phyloP scores from a whole-genome alignment of 495 filamentous ascomycete species.

The Astrothelium macrocarpum region DNA sequence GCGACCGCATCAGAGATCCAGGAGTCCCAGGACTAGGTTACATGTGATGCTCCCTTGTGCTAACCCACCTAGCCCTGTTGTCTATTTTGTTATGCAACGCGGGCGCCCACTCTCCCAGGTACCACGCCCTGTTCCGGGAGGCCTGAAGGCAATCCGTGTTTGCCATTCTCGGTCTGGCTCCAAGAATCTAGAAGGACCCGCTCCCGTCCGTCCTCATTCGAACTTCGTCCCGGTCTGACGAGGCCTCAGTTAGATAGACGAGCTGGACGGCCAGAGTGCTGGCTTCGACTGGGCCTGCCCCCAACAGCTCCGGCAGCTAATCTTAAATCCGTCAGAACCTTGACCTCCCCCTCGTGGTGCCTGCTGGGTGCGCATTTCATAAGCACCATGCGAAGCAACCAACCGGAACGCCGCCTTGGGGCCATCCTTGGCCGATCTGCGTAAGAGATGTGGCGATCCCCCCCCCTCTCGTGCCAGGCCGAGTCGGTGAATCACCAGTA shows the following conservation, averaged over 20 bases:
- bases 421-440: neutral
- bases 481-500: neutral
- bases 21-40: neutral
- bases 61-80: too few relatives aligned
- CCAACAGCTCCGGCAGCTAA: neutral
- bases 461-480: neutral
- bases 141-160: neutral
- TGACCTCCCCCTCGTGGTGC: neutral
- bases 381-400: neutral
- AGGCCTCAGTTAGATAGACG: neutral
- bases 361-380: neutral
- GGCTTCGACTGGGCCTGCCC: neutral
- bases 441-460: neutral
- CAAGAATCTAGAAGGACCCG: neutral
- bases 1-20: neutral
- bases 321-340: conserved; percentile 6
- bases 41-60: too few relatives aligned
- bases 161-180: neutral
- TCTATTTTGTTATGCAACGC: neutral
- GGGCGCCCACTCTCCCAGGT: neutral
- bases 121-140: neutral
- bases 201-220: too few relatives aligned
- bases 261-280: neutral
- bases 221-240: conserved; percentile 5
- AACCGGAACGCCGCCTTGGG: neutral